phyloP scores from a whole-genome alignment of 768 basidiomycete genomes.

The Hirschioporus abietinus region DNA sequence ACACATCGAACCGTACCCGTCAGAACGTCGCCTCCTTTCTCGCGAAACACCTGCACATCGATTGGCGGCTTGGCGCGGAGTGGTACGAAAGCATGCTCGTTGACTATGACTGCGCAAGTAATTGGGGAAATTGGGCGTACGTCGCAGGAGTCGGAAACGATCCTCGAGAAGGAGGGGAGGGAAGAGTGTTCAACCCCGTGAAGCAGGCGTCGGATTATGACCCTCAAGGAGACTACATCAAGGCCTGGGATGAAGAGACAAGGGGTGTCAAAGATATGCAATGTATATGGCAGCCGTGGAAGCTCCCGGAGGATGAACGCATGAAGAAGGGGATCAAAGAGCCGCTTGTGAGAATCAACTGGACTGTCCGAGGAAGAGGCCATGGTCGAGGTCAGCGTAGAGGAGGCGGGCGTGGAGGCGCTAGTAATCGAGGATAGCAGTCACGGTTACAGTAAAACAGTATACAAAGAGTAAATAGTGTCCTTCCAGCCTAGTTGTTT shows the following conservation, averaged over 20 bases:
- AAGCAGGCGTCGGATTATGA: conserved; percentile 42
- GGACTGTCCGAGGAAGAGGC: conserved; percentile 19
- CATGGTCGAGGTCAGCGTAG: conserved; percentile 50
- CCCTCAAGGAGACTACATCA: conserved; percentile 42
- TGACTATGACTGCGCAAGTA: conserved; percentile 26
- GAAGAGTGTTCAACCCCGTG: conserved; percentile 16
- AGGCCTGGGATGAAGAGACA: conserved; percentile 26
- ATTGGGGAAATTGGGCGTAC: conserved; percentile 28
- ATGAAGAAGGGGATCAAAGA: conserved; percentile 5
- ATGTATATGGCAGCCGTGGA: conserved; percentile 30
- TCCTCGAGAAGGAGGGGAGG: conserved; percentile 39
- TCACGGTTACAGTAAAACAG: no score
- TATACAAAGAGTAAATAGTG: no score
- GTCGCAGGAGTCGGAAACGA: conserved; percentile 51
- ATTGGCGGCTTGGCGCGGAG: conserved; percentile 42
- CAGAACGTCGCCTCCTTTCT: conserved; percentile 41
- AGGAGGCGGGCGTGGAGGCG: conserved; percentile 41
- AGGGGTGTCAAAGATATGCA: conserved; percentile 33
- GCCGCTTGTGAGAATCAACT: not conserved
- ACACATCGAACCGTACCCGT: conserved; percentile 36
- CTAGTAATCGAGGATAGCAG: conserved; percentile 43
- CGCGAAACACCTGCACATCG: conserved; percentile 33
- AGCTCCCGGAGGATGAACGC: conserved; percentile 19
- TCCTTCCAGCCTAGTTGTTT: no score
- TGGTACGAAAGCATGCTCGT: conserved; percentile 36